Evolutionary conservation across 495 filamentous ascomycete genomes (phyloP), one percentile per base, ranked within the genome.

Genomic region (Penicillium bialowiezense): DNA sequence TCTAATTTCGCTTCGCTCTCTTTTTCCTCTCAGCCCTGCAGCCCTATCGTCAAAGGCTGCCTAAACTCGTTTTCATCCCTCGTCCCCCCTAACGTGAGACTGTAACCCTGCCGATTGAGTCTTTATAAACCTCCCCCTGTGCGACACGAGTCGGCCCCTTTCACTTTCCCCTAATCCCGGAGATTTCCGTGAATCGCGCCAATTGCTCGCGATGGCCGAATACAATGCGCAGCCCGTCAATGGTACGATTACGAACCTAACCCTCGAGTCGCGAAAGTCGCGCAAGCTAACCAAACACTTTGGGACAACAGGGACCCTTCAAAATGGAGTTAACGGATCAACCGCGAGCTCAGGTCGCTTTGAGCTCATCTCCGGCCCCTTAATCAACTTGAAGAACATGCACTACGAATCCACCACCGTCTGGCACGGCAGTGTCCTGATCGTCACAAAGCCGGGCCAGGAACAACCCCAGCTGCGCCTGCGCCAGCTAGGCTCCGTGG

Each of bases 331-430:
- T 12, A 23, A 36, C 23, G 41, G 39, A 20, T 50, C 21, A 28
- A 29, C 33, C 56, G 33, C 45, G 12, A 29, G 39, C 32, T 37
- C 48, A 6, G 51, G 33, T 24, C 54, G 54, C 37, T 61, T 64
- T 46, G 58, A 56, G 29, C 48, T 95, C 15, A 73, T 87, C 28
- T 88, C 85, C 56, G 91, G 91, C 12, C 91, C 91, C 7, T 67
- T 95, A 47, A 67, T 96, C 57, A 95, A 95, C 67, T 89, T 92
- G 64, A 81, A 84, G 53, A 83, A 85, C 60, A 93, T 91, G 87
- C 84, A 85, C 66, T 77, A 79, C 34, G 73, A 70, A 41, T 58
- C 66, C 9, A 60, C 64, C 8, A 69, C 80, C 7, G 62, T 68
- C 20, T 96, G 90, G 91, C 76, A 87, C 58, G 90, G 91, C 23